Conservation (phyloP, 1,284 basidiomycete genomes). For the Jaminaea rosea region DNA sequence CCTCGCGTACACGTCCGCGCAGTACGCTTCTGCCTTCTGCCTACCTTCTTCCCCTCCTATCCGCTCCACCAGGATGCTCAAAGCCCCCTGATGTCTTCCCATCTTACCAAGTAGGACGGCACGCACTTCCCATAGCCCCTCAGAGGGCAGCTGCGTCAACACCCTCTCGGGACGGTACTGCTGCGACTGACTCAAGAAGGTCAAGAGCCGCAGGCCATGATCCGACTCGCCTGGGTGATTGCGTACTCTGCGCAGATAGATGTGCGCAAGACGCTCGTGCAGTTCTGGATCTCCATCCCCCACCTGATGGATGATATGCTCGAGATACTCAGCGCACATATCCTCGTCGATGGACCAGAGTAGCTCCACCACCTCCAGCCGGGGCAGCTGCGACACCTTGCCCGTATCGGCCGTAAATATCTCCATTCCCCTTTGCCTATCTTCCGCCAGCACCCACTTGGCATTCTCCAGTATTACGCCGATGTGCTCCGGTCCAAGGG, state of each 20-base stretch:
- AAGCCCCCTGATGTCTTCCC: slow-evolving; percentile 80
- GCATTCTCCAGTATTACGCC: slow-evolving; percentile 47
- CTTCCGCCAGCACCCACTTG: slow-evolving; percentile 76
- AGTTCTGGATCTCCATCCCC: slow-evolving; percentile 62
- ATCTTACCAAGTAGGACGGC: slow-evolving; percentile 81
- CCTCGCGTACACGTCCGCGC: slow-evolving; percentile 17
- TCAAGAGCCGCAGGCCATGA: slow-evolving; percentile 56
- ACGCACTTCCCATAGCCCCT: slow-evolving; percentile 68
- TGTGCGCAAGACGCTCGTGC: slow-evolving; percentile 77
- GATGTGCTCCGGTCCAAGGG: slow-evolving; percentile 54
- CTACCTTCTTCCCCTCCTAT: slow-evolving; percentile 59
- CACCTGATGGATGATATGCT: slow-evolving; percentile 68
- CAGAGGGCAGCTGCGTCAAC: slow-evolving; percentile 64
- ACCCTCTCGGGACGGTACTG: slow-evolving; percentile 70
- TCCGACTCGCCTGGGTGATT: no score
- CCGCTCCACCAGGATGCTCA: slow-evolving; percentile 82
- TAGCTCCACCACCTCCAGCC: slow-evolving; percentile 44
- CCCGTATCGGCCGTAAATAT: slow-evolving; percentile 80
- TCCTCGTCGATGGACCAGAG: slow-evolving; percentile 62
- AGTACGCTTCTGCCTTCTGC: slow-evolving; percentile 67
- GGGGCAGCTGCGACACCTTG: slow-evolving; percentile 60
- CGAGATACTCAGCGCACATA: slow-evolving; percentile 67
- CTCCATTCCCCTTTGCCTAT: slow-evolving; percentile 67
- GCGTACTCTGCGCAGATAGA: slow-evolving; percentile 58
- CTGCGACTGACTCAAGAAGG: slow-evolving; percentile 65